phyloP scores from a whole-genome alignment of 768 basidiomycete genomes.

The Clitopilus passeckerianus region DNA sequence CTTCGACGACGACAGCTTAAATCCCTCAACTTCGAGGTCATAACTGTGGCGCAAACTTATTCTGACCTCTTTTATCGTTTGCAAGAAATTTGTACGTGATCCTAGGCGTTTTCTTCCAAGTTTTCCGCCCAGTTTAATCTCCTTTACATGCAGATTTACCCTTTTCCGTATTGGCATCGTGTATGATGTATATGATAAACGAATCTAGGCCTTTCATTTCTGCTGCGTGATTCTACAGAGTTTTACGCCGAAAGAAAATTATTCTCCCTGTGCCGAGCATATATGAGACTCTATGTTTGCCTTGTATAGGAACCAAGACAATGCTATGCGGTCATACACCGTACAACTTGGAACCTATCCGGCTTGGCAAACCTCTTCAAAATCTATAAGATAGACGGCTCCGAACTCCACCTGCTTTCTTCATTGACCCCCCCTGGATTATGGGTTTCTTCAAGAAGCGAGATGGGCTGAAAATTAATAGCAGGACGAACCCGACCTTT shows the following conservation, averaged over 20 bases:
- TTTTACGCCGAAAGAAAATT: neutral
- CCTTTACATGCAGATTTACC: neutral
- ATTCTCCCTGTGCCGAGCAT: neutral
- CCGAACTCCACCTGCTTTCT: neutral
- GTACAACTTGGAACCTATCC: neutral
- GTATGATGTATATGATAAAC: neutral
- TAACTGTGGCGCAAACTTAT: neutral
- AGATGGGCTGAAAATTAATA: conserved; percentile 17
- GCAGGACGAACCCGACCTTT: conserved; percentile 25
- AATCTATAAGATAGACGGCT: neutral
- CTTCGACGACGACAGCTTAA: neutral
- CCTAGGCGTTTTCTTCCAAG: neutral
- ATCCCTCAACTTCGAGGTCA: neutral
- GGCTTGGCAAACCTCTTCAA: neutral
- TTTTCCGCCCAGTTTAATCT: neutral
- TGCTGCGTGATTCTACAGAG: neutral
- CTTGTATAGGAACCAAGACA: neutral
- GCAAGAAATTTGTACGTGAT: neutral
- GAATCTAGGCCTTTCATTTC: neutral
- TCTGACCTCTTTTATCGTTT: neutral
- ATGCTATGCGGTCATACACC: neutral
- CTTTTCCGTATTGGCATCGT: neutral
- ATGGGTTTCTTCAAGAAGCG: conserved; percentile 7
- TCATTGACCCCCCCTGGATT: neutral
- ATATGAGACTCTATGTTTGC: neutral